Conservation (phyloP, 192 early-diverging fungal species). For the Kickxella alabastrina region DNA sequence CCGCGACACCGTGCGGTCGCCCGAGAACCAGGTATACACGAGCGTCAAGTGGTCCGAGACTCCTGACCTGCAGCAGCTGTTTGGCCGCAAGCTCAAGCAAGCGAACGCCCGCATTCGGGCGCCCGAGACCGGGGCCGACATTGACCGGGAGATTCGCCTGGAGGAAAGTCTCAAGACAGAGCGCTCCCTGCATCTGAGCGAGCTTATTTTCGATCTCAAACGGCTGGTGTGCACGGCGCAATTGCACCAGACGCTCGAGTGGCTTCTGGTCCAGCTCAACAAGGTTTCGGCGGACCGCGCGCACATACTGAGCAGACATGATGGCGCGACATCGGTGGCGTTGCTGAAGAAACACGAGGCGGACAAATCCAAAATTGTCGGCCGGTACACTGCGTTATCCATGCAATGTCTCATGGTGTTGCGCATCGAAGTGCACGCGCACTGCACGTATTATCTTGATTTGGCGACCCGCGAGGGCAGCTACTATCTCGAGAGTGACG, state of each 20-base stretch:
- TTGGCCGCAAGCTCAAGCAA: constrained; percentile 48
- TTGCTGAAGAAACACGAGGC: constrained; percentile 47
- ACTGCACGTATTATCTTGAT: constrained; percentile 83
- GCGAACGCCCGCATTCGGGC: constrained; percentile 8
- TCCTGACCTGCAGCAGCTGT: constrained; percentile 56
- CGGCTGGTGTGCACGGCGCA: constrained; percentile 68
- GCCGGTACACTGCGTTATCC: constrained; percentile 68
- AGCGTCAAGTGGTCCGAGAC: constrained; percentile 62
- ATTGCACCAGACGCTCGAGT: constrained; percentile 81
- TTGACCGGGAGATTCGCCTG: constrained; percentile 65
- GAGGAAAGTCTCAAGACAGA: constrained; percentile 79
- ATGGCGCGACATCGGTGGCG: constrained; percentile 51
- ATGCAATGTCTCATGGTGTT: constrained; percentile 78
- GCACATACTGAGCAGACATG: constrained; percentile 26
- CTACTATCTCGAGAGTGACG: constrained; percentile 72
- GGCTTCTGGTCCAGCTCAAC: constrained; percentile 39
- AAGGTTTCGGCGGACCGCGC: constrained; percentile 21
- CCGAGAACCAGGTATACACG: constrained; percentile 38
- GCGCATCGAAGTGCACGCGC: constrained; percentile 78
- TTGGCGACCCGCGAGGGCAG: constrained; percentile 87
- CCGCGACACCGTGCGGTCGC: constrained; percentile 45
- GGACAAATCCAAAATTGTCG: constrained; percentile 44
- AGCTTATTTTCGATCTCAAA: constrained; percentile 82
- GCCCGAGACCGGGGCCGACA: constrained; percentile 4
- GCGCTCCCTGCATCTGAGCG: constrained; percentile 67